These are phyloP conservation scores for Talaromyces atroroseus DNA, from an alignment of 2,329 filamentous ascomycete species.

Conservation along the genomic window DNA sequence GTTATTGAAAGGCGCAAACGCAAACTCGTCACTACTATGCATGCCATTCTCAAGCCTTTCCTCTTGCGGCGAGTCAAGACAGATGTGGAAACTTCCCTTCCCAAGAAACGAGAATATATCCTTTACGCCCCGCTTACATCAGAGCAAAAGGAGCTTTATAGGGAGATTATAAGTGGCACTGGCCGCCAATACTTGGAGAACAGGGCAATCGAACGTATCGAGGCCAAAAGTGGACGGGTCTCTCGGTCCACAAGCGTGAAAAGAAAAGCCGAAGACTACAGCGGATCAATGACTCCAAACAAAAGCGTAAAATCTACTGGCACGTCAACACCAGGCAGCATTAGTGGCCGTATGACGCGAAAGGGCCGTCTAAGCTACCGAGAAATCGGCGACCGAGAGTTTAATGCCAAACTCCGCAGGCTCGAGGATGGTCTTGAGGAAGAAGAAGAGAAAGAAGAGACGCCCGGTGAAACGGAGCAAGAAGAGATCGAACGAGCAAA, in stretches of 20 bases:
- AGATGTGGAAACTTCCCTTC: constrained; percentile 85
- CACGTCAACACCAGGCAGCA: constrained; percentile 63
- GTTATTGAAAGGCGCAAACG: constrained; percentile 74
- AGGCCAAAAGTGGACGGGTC: constrained; percentile 26
- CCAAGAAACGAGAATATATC: constrained; percentile 94
- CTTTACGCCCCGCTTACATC: constrained; percentile 86
- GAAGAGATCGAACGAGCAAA: constrained; percentile 50
- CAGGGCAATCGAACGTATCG: constrained; percentile 47
- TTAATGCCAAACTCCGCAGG: constrained; percentile 62
- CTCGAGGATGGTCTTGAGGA: constrained; percentile 53
- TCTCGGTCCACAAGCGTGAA: constrained; percentile 49
- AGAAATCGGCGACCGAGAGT: constrained; percentile 75
- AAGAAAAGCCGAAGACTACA: constrained; percentile 46
- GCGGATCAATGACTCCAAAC: constrained; percentile 41
- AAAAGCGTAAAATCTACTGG: constrained; percentile 74
- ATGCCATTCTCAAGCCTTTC: constrained; percentile 87
- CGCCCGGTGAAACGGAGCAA: constrained; percentile 42
- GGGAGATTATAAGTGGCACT: constrained; percentile 77
- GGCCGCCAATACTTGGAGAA: constrained; percentile 45
- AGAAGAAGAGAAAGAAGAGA: constrained; percentile 40
- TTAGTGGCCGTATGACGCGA: constrained; percentile 45
- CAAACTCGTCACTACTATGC: constrained; percentile 78
- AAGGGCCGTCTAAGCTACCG: constrained; percentile 54
- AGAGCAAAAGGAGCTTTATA: constrained; percentile 86
- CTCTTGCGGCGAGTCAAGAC: constrained; percentile 83